Evolutionary conservation across 257 asterid species (phyloP), one percentile per base, ranked within the genome.

Genomic region (Ajuga chamaepitys): DNA sequence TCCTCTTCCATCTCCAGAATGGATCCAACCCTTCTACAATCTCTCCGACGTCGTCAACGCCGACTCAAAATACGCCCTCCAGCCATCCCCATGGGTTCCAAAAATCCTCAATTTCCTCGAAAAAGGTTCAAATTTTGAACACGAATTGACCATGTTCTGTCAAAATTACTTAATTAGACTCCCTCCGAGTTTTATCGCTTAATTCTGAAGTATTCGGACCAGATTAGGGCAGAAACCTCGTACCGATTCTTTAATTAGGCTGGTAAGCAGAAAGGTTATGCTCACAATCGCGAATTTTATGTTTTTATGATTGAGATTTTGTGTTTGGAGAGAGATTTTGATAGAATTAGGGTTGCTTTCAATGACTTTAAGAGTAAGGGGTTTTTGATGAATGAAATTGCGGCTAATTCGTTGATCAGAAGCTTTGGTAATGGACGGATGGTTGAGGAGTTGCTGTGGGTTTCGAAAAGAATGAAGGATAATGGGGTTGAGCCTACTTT

Each of bases 381-480:
- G 3, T 79, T 85, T 37, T 65, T 78, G 22, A 70, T 87, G 79
- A 78, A 77, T 67, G 60, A 77, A 5, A 45, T 35, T n/a, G 75
- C 81, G 10, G 90, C 91, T 42, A 87, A 86, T 82, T 89, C 91
- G 18, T 82, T 94, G 67, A 78, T 88, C 70, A 84, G 80, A 77
- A 86, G 95, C 82, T 88, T 94, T 58, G 95, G 99, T 41, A 82
- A 72, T 75, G 83, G 83, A 34, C 95, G 95, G 47, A 81, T 88
- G 97, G 95, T 90, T 74, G 97, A 94, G 79, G 95, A 90, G 63
- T 74, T 94, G 64, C 66, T 94, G 76, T 94, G 90, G 90, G 93
- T 88, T 35, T 94, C 95, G 96, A 76, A 76, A 54, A 75, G 58
- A 60, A 90, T 94, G 99, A 90, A 88, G 74, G 92, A 84, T 51